Percentiles rank a stretch among this genome's conserved stretches.
Evolutionary conservation across 2,329 filamentous ascomycete genomes (phyloP).

Genomic region (Trichophaea hybrida): DNA sequence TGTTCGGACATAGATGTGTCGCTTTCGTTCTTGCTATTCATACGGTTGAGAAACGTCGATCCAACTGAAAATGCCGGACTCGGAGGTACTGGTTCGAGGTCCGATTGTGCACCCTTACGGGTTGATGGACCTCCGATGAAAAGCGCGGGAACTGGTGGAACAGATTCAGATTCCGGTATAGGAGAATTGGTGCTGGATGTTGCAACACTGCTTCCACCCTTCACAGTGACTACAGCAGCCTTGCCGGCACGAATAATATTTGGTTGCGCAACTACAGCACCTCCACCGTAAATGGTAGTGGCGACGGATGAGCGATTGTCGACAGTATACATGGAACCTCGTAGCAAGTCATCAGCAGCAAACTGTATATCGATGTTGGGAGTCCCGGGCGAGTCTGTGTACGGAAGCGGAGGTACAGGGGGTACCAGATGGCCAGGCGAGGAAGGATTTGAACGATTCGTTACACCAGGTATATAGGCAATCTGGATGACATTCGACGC

Average conservation of each 20-base stretch:
- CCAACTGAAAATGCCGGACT: conserved; percentile 52
- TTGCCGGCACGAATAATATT: conserved; percentile 70
- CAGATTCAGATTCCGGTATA: conserved; percentile 41
- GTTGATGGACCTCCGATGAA: conserved; percentile 6
- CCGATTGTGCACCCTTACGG: not conserved
- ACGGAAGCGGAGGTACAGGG: conserved; percentile 82
- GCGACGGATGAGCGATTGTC: conserved; percentile 53
- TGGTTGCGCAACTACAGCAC: conserved; percentile 66
- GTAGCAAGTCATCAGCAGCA: conserved; percentile 26
- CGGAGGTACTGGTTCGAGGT: conserved; percentile 31
- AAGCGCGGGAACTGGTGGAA: conserved; percentile 24
- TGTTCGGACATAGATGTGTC: not conserved
- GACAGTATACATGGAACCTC: conserved; percentile 26
- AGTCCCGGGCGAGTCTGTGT: conserved; percentile 18
- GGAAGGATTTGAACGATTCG: conserved; percentile 74
- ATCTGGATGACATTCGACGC: conserved; percentile 99
- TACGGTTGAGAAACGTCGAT: conserved; percentile 51
- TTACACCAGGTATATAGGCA: conserved; percentile 94
- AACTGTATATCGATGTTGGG: conserved; percentile 25
- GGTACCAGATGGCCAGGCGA: conserved; percentile 69
- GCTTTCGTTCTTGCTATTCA: conserved; percentile 10
- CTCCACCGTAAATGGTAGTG: conserved; percentile 86
- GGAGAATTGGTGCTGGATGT: conserved; percentile 46
- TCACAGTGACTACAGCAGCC: conserved; percentile 86
- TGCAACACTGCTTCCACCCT: conserved; percentile 44